These are phyloP conservation scores for Venturia pyrina DNA, from an alignment of 2,329 filamentous ascomycete species.

Conservation along the genomic window DNA sequence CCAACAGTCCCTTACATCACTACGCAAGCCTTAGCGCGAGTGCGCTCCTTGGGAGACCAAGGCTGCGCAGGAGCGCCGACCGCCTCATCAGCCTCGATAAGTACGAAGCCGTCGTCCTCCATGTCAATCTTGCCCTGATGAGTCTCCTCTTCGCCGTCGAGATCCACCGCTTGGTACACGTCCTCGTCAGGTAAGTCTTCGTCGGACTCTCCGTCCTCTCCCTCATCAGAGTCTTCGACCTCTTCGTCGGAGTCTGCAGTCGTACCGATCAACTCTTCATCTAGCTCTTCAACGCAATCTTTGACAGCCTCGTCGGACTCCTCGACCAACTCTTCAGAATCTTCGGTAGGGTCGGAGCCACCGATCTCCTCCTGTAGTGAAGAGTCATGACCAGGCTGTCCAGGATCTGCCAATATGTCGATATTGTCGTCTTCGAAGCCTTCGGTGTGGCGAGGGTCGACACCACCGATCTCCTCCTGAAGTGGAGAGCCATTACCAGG, in stretches of 20 bases:
- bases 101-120: not conserved
- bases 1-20: not conserved
- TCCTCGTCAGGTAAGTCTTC: not conserved
- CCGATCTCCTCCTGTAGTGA: no score
- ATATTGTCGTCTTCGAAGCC: not conserved
- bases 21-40: not conserved
- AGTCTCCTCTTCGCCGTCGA: not conserved
- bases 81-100: not conserved
- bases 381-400: no score
- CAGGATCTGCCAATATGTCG: no score
- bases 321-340: no score
- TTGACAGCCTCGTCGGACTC: not conserved
- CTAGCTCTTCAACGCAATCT: not conserved
- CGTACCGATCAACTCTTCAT: not conserved
- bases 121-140: not conserved
- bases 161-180: not conserved
- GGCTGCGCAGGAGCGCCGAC: not conserved
- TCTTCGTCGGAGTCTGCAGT: not conserved
- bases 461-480: not conserved
- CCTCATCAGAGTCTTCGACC: not conserved
- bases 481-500: no score
- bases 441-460: not conserved
- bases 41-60: not conserved
- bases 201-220: not conserved
- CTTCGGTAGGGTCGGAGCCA: no score